Evolutionary conservation across 2,329 filamentous ascomycete genomes (phyloP).

Genomic region (Exophiala oligosperma): DNA sequence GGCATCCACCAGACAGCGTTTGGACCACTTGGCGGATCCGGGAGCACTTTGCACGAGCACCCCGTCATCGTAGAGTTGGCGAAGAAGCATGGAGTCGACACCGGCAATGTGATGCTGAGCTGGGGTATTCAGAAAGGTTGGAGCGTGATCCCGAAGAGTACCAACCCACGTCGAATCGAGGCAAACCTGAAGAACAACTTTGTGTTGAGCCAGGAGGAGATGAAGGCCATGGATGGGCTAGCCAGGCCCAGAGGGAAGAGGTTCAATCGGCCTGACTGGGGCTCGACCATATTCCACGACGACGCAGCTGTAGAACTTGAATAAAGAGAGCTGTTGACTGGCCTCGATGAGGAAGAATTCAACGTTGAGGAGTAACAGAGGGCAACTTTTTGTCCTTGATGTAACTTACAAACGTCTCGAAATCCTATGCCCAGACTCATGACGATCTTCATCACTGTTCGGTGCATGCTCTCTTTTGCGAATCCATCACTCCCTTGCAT

Average conservation of each 20-base stretch:
- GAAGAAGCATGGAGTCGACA: conserved; percentile 12
- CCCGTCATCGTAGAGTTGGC: too few species aligned
- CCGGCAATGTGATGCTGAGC: conserved; percentile 40
- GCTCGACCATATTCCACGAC: conserved; percentile 29
- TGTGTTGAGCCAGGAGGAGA: conserved; percentile 39
- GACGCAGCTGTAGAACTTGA: conserved; percentile 9
- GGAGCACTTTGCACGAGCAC: too few species aligned
- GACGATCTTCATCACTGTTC: too few species aligned
- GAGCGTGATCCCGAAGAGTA: conserved; percentile 44
- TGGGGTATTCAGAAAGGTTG: conserved; percentile 44
- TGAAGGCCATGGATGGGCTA: conserved; percentile 24
- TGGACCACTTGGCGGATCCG: too few species aligned
- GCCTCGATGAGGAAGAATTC: too few species aligned
- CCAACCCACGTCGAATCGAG: conserved; percentile 42
- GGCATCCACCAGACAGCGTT: conserved; percentile 32
- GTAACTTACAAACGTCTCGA: too few species aligned
- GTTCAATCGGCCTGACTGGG: conserved; percentile 31
- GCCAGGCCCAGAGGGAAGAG: conserved; percentile 17
- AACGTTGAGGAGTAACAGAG: too few species aligned
- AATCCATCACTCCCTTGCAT: too few species aligned
- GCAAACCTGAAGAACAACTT: conserved; percentile 40
- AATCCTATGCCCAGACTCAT: too few species aligned
- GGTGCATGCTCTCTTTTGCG: too few species aligned
- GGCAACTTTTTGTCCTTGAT: too few species aligned
- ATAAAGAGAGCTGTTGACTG: background rate